These are phyloP conservation scores for Cercospora canescens DNA, from an alignment of 2,329 filamentous ascomycete species.

Conservation along the genomic window DNA sequence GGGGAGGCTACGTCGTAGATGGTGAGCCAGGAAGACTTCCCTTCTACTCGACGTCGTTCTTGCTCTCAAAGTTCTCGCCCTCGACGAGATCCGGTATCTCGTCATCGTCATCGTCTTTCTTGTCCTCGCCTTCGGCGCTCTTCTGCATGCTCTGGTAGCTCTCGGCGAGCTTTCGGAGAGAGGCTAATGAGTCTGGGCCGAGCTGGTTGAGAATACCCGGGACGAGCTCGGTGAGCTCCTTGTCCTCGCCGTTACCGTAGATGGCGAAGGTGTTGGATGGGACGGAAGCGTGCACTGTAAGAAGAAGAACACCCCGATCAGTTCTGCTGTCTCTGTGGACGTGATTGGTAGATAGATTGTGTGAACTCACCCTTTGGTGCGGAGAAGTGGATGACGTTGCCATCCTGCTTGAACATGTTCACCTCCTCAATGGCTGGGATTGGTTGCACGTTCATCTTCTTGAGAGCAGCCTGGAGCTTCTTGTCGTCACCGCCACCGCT, in stretches of 20 bases:
- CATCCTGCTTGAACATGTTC: slow-evolving; percentile 99
- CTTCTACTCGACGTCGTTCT: slow-evolving; percentile 74
- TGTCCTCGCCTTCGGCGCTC: slow-evolving; percentile 75
- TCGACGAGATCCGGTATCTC: slow-evolving; percentile 97
- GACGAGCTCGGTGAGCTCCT: slow-evolving; percentile 99
- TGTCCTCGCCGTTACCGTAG: slow-evolving; percentile 98
- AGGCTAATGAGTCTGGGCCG: slow-evolving; percentile 94
- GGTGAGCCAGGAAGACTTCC: neutral
- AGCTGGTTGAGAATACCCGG: slow-evolving; percentile 99
- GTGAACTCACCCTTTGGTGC: slow-evolving; percentile 83
- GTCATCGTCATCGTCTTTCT: slow-evolving; percentile 69
- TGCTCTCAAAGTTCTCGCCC: slow-evolving; percentile 97
- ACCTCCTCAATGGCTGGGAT: slow-evolving; percentile 99
- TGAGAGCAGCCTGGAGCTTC: slow-evolving; percentile 95
- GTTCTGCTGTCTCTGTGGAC: neutral
- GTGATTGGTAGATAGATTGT: neutral
- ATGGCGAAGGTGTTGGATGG: slow-evolving; percentile 99
- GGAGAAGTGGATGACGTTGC: slow-evolving; percentile 99
- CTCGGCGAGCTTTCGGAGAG: slow-evolving; percentile 96
- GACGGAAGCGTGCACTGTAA: slow-evolving; percentile 88
- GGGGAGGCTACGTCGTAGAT: neutral
- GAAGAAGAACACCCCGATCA: neutral
- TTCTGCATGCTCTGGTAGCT: slow-evolving; percentile 99
- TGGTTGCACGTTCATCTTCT: slow-evolving; percentile 99
- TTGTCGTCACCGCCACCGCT: slow-evolving; percentile 95